A percentile compares a stretch with the other conserved stretches of the same genome.
phyloP scores from a whole-genome alignment of 1,139 yeast genomes.

The Kurtzmaniella quercitrusa region DNA sequence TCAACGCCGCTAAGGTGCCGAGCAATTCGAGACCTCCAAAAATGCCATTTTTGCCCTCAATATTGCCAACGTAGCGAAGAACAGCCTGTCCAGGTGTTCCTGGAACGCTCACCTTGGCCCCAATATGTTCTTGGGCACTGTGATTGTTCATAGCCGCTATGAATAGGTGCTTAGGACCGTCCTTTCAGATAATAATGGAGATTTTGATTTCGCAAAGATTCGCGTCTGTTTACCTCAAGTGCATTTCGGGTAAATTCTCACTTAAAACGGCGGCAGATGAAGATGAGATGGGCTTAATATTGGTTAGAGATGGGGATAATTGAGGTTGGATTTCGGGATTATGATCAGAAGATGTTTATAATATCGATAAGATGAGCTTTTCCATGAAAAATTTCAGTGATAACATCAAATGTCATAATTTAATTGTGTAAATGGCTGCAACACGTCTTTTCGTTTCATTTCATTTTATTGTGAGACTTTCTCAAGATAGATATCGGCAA shows the following conservation, averaged over 20 bases:
- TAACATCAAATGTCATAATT: no score
- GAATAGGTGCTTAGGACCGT: slow-evolving; percentile 4
- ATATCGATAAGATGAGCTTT: no score
- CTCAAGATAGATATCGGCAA: no score
- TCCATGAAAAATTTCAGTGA: no score
- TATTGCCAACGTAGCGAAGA: slow-evolving; percentile 68
- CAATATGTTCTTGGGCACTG: slow-evolving; percentile 19
- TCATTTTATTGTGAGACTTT: no score
- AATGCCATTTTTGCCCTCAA: slow-evolving; percentile 68
- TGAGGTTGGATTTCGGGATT: background rate
- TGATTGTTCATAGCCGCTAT: background rate
- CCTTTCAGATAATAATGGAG: slow-evolving; percentile 9
- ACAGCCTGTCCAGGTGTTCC: slow-evolving; percentile 54
- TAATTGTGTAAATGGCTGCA: no score
- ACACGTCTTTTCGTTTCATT: no score
- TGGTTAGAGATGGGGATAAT: background rate
- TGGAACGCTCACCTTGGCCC: slow-evolving; percentile 37
- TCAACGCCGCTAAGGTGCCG: slow-evolving; percentile 50
- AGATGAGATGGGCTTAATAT: no score
- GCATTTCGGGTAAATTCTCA: background rate
- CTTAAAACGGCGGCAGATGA: background rate
- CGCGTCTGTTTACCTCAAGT: background rate
- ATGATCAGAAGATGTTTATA: no score
- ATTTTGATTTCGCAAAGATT: background rate
- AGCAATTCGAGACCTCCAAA: slow-evolving; percentile 85